phyloP scores from a whole-genome alignment of 2,329 filamentous ascomycete species.

The Nemania sp. region DNA sequence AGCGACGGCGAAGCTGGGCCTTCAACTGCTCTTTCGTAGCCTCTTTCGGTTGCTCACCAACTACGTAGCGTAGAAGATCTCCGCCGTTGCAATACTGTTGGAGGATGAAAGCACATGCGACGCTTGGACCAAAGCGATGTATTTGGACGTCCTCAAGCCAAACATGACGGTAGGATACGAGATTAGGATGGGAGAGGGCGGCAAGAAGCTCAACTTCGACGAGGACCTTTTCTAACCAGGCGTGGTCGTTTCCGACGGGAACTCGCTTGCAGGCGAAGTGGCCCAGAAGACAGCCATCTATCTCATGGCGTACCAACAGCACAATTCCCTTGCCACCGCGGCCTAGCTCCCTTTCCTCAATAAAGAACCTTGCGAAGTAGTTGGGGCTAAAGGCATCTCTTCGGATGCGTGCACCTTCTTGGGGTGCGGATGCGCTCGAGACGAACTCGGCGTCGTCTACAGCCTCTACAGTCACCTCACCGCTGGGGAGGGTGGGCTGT shows the following conservation, averaged over 20 bases:
- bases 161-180: conserved; percentile 96
- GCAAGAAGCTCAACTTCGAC: conserved; percentile 94
- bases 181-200: conserved; percentile 90
- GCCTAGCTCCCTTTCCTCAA: conserved; percentile 87
- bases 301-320: conserved; percentile 88
- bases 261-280: conserved; percentile 97
- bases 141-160: conserved; percentile 93
- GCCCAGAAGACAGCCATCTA: conserved; percentile 89
- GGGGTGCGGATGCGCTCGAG: conserved; percentile 64
- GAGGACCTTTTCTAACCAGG: conserved; percentile 93
- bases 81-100: conserved; percentile 98
- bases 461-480: conserved; percentile 45
- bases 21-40: conserved; percentile 88
- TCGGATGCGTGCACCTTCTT: conserved; percentile 77
- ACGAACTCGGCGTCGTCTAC: conserved; percentile 62
- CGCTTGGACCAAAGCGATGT: conserved; percentile 87
- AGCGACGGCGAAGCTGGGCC: conserved; percentile 84
- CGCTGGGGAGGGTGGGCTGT: conserved; percentile 56
- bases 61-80: conserved; percentile 87
- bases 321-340: conserved; percentile 95
- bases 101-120: conserved; percentile 95
- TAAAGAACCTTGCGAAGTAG: conserved; percentile 94
- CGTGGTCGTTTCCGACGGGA: conserved; percentile 92
- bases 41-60: conserved; percentile 73
- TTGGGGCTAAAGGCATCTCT: conserved; percentile 88